Evolutionary conservation across 2,329 filamentous ascomycete species (phyloP), one percentile per base, ranked within the genome.

Genomic region (Xylaria sp.): DNA sequence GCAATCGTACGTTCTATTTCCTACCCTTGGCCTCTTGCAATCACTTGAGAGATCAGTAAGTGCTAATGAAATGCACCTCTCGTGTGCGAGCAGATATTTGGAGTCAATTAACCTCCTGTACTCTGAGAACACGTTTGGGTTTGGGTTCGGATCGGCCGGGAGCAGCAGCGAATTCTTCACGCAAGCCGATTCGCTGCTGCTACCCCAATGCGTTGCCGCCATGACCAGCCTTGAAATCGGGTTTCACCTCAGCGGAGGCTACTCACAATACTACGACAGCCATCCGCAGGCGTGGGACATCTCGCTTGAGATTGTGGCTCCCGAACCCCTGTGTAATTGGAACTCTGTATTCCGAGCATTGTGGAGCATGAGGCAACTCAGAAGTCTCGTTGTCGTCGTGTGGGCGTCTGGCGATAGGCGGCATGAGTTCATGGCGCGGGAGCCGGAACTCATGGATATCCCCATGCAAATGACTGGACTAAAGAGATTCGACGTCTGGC

Each of bases 331-430:
- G 10, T 63, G 62, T 28, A 68, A 50, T 36, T 71, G 70, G 70
- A 71, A 66, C 32, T 43, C 62, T 4, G 65, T 71, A 18, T 71
- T 71, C 53, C 70, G 57, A 43, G 65, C 70, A 61, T 28, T 71
- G 25, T 45, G 58, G 13, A 60, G 59, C 34, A 70, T 70, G 67
- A 70, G 66, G 48, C 64, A 67, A 20, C 70, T 71, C 1, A 61
- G 36, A 32, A 63, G 57, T 23, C 67, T 71, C 25, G 67, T 70
- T 9, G 60, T 71, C 12, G 70, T 71, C 8, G 70, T 71, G 28
- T 71, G 70, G 70, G 67, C 62, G 15, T 71, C 70, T 15, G 70
- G 70, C 8, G 70, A 71, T 39, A 64, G 70, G 34, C 65, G 70
- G 55, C 65, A 71, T 25, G 67, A 70, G 34, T 71, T 71, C 48